Conservation (phyloP, 164 flowering plant genomes). For the Malania oleifera region DNA sequence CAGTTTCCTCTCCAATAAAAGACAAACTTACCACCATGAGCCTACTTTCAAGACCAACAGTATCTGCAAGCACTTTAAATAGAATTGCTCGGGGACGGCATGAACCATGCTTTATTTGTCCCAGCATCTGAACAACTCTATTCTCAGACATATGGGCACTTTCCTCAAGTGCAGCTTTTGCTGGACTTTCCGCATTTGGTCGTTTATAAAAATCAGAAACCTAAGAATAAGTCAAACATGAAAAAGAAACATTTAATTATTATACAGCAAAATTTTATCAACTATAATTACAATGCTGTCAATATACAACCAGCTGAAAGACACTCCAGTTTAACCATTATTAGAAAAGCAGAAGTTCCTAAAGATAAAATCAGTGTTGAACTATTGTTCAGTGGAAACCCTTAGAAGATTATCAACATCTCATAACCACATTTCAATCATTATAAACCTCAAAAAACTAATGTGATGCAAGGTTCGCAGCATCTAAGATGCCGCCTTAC, state of each 20-base stretch:
- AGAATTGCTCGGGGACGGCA: conserved; percentile 92
- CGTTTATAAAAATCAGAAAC: conserved; percentile 84
- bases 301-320: background rate
- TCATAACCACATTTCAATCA: no score
- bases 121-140: conserved; percentile 72
- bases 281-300: background rate
- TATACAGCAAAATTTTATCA: background rate
- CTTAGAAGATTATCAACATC: no score
- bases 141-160: conserved; percentile 42
- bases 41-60: conserved; percentile 88
- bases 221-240: conserved; percentile 25
- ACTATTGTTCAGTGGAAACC: no score
- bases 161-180: conserved; percentile 70
- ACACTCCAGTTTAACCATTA: no score
- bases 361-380: no score
- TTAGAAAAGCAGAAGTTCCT: no score
- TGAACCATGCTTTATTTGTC: conserved; percentile 85
- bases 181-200: conserved; percentile 73
- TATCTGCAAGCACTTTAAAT: conserved; percentile 96
- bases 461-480: no score
- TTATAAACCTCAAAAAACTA: no score
- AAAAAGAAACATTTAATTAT: background rate
- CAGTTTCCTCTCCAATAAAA: background rate
- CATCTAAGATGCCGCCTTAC: no score
- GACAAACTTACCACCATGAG: conserved; percentile 70